phyloP scores from a whole-genome alignment of 345 rosid species.

The Citrus mangshanensis region DNA sequence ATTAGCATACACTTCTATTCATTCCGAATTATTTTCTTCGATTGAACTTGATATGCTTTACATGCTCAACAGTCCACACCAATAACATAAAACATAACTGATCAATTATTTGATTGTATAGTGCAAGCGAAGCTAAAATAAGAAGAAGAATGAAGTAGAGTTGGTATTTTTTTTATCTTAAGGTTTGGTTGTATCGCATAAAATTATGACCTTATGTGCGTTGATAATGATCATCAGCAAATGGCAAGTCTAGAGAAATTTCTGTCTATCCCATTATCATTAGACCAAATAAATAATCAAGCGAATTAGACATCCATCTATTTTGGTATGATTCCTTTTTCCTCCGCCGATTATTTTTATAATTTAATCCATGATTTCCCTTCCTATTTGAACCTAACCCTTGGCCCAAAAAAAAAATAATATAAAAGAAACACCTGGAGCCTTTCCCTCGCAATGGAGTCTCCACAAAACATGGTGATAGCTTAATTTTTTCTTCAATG shows the following conservation, averaged over 20 bases:
- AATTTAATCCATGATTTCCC: neutral
- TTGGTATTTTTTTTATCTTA: too few species aligned
- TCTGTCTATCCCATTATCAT: neutral
- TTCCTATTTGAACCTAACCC: neutral
- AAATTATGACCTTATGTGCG: neutral
- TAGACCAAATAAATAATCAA: neutral
- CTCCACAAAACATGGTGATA: too few species aligned
- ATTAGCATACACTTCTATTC: neutral
- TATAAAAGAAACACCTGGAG: neutral
- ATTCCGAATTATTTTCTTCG: neutral
- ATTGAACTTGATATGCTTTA: neutral
- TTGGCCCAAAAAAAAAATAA: too few species aligned
- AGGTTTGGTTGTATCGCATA: neutral
- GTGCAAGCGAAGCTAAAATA: too few species aligned
- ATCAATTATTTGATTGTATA: too few species aligned
- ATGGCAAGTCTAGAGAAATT: neutral
- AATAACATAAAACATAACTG: neutral
- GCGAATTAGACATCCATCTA: neutral
- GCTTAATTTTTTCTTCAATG: too few species aligned
- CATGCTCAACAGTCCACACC: neutral
- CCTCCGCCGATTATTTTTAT: neutral
- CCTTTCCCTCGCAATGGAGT: too few species aligned
- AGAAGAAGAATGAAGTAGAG: too few species aligned
- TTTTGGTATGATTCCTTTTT: neutral
- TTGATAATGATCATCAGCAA: neutral